These are phyloP conservation scores for Polysphondylium violaceum DNA, from an alignment of 78 protist species.

Conservation along the genomic window DNA sequence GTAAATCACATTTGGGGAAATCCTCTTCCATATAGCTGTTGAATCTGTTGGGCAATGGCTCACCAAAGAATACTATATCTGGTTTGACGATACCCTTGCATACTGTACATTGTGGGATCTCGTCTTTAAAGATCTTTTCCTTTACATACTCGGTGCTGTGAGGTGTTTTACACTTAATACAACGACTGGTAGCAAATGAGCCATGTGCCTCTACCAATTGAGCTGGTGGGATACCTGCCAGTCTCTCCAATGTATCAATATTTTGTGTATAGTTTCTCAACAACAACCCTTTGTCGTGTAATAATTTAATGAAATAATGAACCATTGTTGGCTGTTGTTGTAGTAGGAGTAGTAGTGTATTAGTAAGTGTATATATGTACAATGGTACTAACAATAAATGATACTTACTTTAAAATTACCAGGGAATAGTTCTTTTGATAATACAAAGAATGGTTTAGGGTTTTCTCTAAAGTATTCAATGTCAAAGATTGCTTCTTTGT, in stretches of 20 bases:
- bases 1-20: slow-evolving; percentile 76
- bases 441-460: slow-evolving; percentile 88
- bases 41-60: slow-evolving; percentile 85
- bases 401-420: background rate
- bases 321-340: slow-evolving; percentile 81
- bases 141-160: background rate
- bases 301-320: slow-evolving; percentile 88
- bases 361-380: background rate
- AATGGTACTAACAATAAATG: background rate
- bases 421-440: slow-evolving; percentile 86
- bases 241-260: slow-evolving; percentile 92
- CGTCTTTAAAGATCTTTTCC: slow-evolving; percentile 46
- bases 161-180: slow-evolving; percentile 35
- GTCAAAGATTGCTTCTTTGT: slow-evolving; percentile 83
- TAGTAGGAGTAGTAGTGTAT: background rate
- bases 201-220: slow-evolving; percentile 93
- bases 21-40: background rate
- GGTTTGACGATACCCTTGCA: slow-evolving; percentile 87
- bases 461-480: slow-evolving; percentile 57
- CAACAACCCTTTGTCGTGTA: slow-evolving; percentile 82
- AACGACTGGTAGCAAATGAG: slow-evolving; percentile 54
- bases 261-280: slow-evolving; percentile 93
- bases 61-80: slow-evolving; percentile 92
- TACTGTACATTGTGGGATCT: slow-evolving; percentile 64
- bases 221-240: slow-evolving; percentile 81